phyloP scores from a whole-genome alignment of 1,284 basidiomycete genomes.

The Ustilago loliicola region DNA sequence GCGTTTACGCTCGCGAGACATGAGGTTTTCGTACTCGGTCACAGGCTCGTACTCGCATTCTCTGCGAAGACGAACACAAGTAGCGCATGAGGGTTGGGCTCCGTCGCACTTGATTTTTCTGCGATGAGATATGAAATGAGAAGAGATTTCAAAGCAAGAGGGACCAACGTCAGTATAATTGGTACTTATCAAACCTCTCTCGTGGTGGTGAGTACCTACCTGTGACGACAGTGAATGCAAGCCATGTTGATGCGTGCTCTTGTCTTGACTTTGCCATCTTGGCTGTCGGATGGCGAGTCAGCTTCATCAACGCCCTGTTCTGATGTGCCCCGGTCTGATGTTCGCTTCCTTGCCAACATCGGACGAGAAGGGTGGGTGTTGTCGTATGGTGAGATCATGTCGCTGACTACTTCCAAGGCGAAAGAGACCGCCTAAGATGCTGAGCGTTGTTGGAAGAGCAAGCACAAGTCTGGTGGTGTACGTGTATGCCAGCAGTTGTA shows the following conservation, averaged over 20 bases:
- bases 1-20: conserved; percentile 63
- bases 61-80: conserved; percentile 58
- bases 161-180: not conserved
- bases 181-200: not conserved
- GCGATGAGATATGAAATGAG: not conserved
- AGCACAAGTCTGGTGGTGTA: not conserved
- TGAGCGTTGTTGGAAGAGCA: not conserved
- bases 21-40: conserved; percentile 61
- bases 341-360: conserved; percentile 34
- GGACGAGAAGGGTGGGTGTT: conserved; percentile 34
- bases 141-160: not conserved
- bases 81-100: conserved; percentile 58
- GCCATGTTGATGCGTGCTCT: conserved; percentile 61
- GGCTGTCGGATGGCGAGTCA: conserved; percentile 40
- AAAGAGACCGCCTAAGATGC: not conserved
- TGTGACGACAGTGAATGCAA: conserved; percentile 64
- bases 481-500: not conserved
- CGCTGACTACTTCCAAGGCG: not conserved
- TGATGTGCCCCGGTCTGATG: conserved; percentile 22
- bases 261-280: conserved; percentile 41
- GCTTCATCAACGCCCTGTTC: conserved; percentile 8
- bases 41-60: conserved; percentile 66
- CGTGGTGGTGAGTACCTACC: conserved; percentile 30
- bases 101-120: conserved; percentile 67
- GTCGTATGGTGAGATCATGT: conserved; percentile 35